These are phyloP conservation scores for Xylaria multiplex DNA, from an alignment of 2,329 filamentous ascomycete species.

Conservation along the genomic window DNA sequence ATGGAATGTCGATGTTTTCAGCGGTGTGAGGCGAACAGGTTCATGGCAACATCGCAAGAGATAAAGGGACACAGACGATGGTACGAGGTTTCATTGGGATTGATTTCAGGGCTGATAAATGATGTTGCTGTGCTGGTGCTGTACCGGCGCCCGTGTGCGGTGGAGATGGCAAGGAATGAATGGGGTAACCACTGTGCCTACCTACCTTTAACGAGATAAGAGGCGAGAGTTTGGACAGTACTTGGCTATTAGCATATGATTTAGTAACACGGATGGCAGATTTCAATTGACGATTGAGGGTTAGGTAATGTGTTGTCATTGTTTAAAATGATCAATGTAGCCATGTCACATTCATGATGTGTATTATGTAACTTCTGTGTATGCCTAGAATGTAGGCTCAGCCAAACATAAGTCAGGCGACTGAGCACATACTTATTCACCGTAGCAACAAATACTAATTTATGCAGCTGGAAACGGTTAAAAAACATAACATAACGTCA, in stretches of 20 bases:
- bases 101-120: not conserved
- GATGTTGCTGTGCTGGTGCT: not conserved
- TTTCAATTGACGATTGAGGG: no score
- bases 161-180: slow-evolving; percentile 20
- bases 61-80: not conserved
- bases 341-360: no score
- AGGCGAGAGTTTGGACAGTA: not conserved
- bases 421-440: no score
- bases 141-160: slow-evolving; percentile 21
- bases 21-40: not conserved
- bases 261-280: no score
- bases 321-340: no score
- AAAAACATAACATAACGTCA: no score
- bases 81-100: slow-evolving; percentile 2
- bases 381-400: no score
- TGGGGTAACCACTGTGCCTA: not conserved
- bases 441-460: no score
- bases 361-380: not conserved
- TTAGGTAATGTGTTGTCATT: no score
- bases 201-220: not conserved
- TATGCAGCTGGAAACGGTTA: no score
- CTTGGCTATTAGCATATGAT: no score
- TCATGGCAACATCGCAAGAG: slow-evolving; percentile 8
- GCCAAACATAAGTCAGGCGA: no score
- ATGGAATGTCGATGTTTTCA: slow-evolving; percentile 11